These are phyloP conservation scores for Jamesozyma rosinii DNA, from an alignment of 805 yeast genomes.

Conservation along the genomic window DNA sequence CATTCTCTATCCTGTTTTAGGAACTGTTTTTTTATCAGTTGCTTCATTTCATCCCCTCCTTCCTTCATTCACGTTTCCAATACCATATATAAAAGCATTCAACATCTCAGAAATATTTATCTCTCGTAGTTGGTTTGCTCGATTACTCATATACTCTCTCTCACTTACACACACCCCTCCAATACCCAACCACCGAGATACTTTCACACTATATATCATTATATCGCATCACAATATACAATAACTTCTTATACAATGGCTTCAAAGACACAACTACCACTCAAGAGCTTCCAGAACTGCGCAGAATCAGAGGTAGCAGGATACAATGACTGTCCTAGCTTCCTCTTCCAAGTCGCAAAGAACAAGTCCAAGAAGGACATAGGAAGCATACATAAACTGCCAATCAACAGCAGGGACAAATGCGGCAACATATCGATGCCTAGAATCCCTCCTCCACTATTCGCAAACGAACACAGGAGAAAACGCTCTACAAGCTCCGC, in stretches of 20 bases:
- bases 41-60: too few relatives aligned
- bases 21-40: too few relatives aligned
- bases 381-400: constrained; percentile 1
- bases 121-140: too few relatives aligned
- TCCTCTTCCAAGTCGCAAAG: constrained; percentile 21
- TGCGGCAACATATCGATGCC: constrained; percentile 16
- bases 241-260: background rate
- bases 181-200: background rate
- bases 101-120: too few relatives aligned
- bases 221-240: background rate
- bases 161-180: background rate
- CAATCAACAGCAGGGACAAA: constrained; percentile 9
- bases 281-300: constrained; percentile 34
- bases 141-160: too few relatives aligned
- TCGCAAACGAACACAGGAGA: background rate
- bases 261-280: background rate
- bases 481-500: background rate
- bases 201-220: background rate
- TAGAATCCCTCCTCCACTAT: constrained; percentile 16
- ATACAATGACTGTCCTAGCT: constrained; percentile 37
- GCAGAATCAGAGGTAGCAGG: constrained; percentile 35
- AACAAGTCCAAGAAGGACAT: background rate
- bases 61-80: too few relatives aligned
- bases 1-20: too few relatives aligned
- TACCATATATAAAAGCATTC: too few relatives aligned